A percentile compares a stretch with the other conserved stretches of the same genome.
These are phyloP conservation scores for Westerdykella sp. DNA, from an alignment of 2,329 filamentous ascomycete genomes.

Conservation along the genomic window DNA sequence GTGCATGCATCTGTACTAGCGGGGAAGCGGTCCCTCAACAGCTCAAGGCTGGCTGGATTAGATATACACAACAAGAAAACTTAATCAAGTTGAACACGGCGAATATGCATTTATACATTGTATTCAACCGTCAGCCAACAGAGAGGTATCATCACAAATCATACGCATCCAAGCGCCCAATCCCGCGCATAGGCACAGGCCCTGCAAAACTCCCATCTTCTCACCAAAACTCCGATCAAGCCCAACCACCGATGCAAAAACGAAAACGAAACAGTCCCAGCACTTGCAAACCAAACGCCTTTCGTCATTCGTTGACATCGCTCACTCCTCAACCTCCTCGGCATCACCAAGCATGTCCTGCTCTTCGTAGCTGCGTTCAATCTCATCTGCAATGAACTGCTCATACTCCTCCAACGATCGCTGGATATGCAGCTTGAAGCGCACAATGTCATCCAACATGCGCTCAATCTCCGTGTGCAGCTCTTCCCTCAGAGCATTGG, in stretches of 20 bases:
- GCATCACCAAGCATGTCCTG: conserved; percentile 37
- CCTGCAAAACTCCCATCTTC: not conserved
- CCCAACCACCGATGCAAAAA: no score
- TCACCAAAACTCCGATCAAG: not conserved
- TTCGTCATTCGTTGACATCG: conserved; percentile 1
- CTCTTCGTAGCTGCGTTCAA: conserved; percentile 59
- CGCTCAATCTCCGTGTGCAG: conserved; percentile 95
- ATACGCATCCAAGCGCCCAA: not conserved
- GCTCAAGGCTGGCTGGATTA: no score
- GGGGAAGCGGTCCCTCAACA: no score
- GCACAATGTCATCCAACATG: conserved; percentile 94
- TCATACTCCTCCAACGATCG: conserved; percentile 91
- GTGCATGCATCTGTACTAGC: no score
- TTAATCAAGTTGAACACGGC: no score
- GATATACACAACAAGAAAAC: no score
- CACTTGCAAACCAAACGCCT: not conserved
- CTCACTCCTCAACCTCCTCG: conserved; percentile 20
- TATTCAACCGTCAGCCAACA: no score
- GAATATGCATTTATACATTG: no score
- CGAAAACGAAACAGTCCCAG: no score
- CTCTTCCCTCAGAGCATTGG: conserved; percentile 83
- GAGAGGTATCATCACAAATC: not conserved
- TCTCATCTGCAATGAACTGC: conserved; percentile 83
- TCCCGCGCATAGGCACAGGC: not conserved
- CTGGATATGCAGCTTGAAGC: conserved; percentile 97